Conservation (phyloP, 2,329 filamentous ascomycete genomes). For the Fusarium sp. region DNA sequence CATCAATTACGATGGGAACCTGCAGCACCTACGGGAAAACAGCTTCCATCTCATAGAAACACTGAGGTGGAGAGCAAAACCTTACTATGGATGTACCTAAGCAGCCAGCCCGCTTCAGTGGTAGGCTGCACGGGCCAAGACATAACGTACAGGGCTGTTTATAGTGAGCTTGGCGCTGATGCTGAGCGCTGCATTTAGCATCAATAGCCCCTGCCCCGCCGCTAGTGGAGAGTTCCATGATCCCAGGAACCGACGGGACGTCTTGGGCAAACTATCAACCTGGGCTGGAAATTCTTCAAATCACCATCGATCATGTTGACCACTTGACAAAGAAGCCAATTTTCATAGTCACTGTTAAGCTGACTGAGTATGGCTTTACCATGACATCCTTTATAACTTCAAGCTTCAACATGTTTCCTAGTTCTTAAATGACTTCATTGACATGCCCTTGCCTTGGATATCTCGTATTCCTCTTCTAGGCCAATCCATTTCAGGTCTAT, state of each 20-base stretch:
- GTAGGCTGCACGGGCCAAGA: background rate
- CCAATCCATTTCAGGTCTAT: constrained; percentile 25
- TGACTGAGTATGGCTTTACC: background rate
- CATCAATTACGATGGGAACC: constrained; percentile 19
- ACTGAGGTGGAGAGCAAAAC: background rate
- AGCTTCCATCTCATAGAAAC: constrained; percentile 6
- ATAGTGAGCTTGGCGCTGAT: constrained; percentile 35
- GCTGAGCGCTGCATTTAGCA: constrained; percentile 33
- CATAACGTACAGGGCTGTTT: constrained; percentile 11
- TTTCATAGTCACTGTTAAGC: too few relatives aligned
- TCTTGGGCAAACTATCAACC: background rate
- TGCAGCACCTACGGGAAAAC: constrained; percentile 3
- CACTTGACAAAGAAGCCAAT: background rate
- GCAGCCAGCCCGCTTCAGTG: background rate
- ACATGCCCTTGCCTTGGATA: background rate
- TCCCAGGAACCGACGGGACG: background rate
- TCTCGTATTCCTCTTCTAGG: constrained; percentile 15
- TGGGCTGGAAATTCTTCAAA: background rate
- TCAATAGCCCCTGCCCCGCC: constrained; percentile 6
- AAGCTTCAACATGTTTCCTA: background rate
- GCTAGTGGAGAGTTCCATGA: constrained; percentile 3
- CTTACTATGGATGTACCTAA: background rate
- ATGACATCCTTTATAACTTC: background rate
- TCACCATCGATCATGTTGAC: background rate
- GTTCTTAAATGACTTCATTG: background rate